Conservation (phyloP, 2,329 filamentous ascomycete species). For the Balansia obtecta region DNA sequence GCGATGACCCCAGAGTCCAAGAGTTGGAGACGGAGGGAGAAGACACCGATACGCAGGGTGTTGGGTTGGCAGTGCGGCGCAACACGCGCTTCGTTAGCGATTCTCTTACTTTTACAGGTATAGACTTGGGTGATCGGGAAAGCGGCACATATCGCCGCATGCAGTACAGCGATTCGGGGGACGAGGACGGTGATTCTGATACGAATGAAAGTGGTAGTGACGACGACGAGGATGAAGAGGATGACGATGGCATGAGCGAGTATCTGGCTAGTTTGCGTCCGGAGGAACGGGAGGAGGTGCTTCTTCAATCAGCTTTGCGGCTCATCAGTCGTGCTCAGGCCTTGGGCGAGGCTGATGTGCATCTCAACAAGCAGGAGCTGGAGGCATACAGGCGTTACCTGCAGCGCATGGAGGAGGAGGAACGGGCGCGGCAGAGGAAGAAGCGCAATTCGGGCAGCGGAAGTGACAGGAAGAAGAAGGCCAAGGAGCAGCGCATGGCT, state of each 20-base stretch:
- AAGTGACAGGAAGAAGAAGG: constrained; percentile 25
- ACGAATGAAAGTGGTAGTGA: constrained; percentile 16
- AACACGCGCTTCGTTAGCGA: constrained; percentile 45
- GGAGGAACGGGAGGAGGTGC: constrained; percentile 56
- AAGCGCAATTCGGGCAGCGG: constrained; percentile 32
- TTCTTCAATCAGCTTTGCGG: constrained; percentile 67
- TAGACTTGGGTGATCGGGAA: constrained; percentile 36
- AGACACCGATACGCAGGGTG: constrained; percentile 41
- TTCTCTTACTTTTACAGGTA: constrained; percentile 47
- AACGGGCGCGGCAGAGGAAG: constrained; percentile 55
- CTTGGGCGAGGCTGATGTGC: constrained; percentile 66
- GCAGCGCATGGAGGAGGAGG: constrained; percentile 44
- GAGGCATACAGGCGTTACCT: constrained; percentile 62
- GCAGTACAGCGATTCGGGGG: constrained; percentile 18
- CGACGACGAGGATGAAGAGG: constrained; percentile 27
- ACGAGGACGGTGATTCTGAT: constrained; percentile 23
- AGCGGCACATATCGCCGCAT: constrained; percentile 27
- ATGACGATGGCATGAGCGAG: constrained; percentile 11
- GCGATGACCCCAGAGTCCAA: constrained; percentile 38
- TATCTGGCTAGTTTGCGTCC: constrained; percentile 44
- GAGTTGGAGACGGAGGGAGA: constrained; percentile 53
- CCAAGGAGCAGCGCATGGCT: constrained; percentile 35
- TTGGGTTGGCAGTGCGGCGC: constrained; percentile 33
- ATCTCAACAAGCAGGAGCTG: constrained; percentile 67
- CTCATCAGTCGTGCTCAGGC: constrained; percentile 69